Evolutionary conservation across 1,284 basidiomycete species (phyloP), one percentile per base, ranked within the genome.

Genomic region (Trametes hirsuta): DNA sequence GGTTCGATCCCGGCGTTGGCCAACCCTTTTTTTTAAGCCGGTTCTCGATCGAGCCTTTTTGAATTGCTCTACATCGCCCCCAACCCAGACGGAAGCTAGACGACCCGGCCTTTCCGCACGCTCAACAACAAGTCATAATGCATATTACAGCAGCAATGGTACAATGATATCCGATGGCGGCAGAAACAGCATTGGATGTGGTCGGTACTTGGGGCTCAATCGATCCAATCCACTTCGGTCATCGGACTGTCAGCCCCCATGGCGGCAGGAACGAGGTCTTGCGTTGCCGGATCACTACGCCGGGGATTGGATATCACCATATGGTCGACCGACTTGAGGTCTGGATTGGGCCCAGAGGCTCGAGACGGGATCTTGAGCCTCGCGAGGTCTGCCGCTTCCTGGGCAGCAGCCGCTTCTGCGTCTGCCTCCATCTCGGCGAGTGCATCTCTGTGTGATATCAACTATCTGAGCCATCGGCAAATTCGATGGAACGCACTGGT

Each of bases 401-500:
- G 47, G 18, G 37, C 4, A 15, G 21, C 47, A 6, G 12, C 15
- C 22, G 36, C 37, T 39, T 53, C 55, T 8, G 35, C 53, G 14
- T 63, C 64, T 2, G 51, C 54, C 39, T 64, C 63, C 62, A 63
- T 66, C 55, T 66, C 64, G 4, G 61, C 59, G 21, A 63, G 58
- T 0, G 64, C 64, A 11, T 66, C 64, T 57, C 64, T 66, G 37
- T 1, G 15, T 11, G 10, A 11, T 6, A 15, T 10, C 10, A 24
- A 6, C 22, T 18, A 11, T 12, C 21, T 6, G 11, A 24, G 14
- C 12, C 11, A 12, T 18, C 5, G 4, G 3, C 15, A 18, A 46
- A 14, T 8, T 4, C 8, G 44, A 45, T 18, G 5, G n/a, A 9
- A 61, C 69, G 34, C 47, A 74, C 75, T 69, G 66, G 53, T 70